A percentile compares a stretch with the other conserved stretches of the same genome.
phyloP scores from a whole-genome alignment of 495 filamentous ascomycete genomes.

The Achaetomiella virescens region DNA sequence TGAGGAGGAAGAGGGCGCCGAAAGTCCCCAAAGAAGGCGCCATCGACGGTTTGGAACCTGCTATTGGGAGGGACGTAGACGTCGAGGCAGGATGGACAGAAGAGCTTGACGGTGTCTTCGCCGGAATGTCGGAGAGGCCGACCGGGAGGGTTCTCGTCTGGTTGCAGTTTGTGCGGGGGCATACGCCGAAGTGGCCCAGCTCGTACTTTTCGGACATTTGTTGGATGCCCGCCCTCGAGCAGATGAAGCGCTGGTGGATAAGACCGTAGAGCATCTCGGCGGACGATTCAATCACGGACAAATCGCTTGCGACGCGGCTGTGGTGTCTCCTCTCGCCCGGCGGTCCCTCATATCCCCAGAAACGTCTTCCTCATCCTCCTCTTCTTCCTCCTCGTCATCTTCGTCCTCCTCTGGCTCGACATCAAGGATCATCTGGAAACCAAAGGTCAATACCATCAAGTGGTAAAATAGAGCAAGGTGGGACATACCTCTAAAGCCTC shows the following conservation, averaged over 20 bases:
- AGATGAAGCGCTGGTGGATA: constrained; percentile 98
- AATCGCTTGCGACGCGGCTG: constrained; percentile 79
- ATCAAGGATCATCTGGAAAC: constrained; percentile 86
- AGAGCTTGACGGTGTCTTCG: constrained; percentile 95
- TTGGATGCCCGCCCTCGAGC: constrained; percentile 91
- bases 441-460: constrained; percentile 17
- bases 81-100: constrained; percentile 94
- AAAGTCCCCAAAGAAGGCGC: constrained; percentile 98
- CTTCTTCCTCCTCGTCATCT: constrained; percentile 73
- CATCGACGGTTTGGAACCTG: constrained; percentile 95
- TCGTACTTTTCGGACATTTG: constrained; percentile 99
- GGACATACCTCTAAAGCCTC: constrained; percentile 61
- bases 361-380: constrained; percentile 72
- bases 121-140: constrained; percentile 85
- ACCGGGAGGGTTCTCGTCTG: constrained; percentile 85
- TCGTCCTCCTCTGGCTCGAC: constrained; percentile 94
- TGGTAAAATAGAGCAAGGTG: neutral
- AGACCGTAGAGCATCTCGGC: constrained; percentile 96
- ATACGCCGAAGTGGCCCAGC: constrained; percentile 86
- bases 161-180: constrained; percentile 84
- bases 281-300: constrained; percentile 91
- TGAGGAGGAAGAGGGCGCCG: constrained; percentile 89
- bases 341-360: constrained; percentile 57
- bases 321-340: constrained; percentile 61
- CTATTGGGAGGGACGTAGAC: constrained; percentile 97